A percentile compares a stretch with the other conserved stretches of the same genome.
These are phyloP conservation scores for Begonia peltatifolia DNA, from an alignment of 306 rosid genomes.

Conservation along the genomic window DNA sequence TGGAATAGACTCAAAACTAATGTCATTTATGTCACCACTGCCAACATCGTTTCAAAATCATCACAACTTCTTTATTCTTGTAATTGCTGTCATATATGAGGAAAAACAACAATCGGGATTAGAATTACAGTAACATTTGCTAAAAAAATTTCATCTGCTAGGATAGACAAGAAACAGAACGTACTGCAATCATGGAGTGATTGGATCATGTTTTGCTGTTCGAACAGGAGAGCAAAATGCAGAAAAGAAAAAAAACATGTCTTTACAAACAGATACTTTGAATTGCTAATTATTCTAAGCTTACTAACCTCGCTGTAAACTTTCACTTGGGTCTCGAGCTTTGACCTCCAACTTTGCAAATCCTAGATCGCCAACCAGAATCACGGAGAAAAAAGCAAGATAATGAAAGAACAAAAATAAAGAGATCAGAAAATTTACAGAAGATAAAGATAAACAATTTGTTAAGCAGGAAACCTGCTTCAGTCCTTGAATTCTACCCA, in stretches of 20 bases:
- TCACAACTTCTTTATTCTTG: too few species aligned
- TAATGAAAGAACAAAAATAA: slow-evolving; percentile 2
- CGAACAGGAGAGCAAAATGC: background rate
- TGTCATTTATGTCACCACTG: too few species aligned
- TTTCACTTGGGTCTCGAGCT: slow-evolving; percentile 74
- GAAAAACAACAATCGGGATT: too few species aligned
- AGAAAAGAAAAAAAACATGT: background rate
- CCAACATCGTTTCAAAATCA: too few species aligned
- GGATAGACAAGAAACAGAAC: too few species aligned
- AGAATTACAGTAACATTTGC: too few species aligned
- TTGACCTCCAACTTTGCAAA: slow-evolving; percentile 89
- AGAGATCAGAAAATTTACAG: background rate
- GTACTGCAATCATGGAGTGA: too few species aligned
- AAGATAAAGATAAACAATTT: background rate
- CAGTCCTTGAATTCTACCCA: slow-evolving; percentile 61
- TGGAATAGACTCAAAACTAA: too few species aligned
- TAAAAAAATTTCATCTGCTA: too few species aligned
- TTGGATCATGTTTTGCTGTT: too few species aligned
- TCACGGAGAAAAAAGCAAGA: background rate
- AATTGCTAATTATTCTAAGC: slow-evolving; percentile 11
- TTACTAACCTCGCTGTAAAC: slow-evolving; percentile 81
- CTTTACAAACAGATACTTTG: too few species aligned
- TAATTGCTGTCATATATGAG: too few species aligned
- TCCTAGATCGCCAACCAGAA: slow-evolving; percentile 30
- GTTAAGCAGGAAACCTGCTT: slow-evolving; percentile 42